These are phyloP conservation scores for Macrolepiota dolichaula DNA, from an alignment of 768 basidiomycete species.

Conservation along the genomic window DNA sequence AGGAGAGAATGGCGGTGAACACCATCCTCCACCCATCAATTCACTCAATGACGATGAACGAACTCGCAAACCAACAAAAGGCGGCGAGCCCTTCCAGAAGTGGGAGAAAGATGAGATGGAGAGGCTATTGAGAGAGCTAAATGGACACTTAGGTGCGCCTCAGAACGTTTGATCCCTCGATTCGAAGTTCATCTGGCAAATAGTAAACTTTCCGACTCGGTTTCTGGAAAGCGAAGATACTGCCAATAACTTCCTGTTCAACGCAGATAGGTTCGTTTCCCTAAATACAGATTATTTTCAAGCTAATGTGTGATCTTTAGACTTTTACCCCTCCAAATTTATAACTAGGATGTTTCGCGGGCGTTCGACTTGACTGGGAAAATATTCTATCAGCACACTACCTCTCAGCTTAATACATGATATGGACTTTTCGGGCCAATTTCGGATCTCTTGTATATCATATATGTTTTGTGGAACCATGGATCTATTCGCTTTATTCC, in stretches of 20 bases:
- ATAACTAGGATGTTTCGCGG: slow-evolving; percentile 39
- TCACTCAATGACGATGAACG: slow-evolving; percentile 24
- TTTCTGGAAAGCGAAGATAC: slow-evolving; percentile 94
- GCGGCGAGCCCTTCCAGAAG: slow-evolving; percentile 72
- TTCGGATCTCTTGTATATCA: neutral
- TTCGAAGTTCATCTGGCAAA: slow-evolving; percentile 5
- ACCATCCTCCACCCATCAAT: slow-evolving; percentile 11
- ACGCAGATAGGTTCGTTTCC: slow-evolving; percentile 68
- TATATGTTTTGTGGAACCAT: neutral
- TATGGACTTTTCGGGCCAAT: neutral
- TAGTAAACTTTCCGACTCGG: slow-evolving; percentile 80
- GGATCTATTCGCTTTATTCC: neutral
- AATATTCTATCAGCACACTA: neutral
- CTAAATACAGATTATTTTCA: no score
- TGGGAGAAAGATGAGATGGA: slow-evolving; percentile 93
- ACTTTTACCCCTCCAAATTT: slow-evolving; percentile 72
- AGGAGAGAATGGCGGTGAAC: slow-evolving; percentile 25
- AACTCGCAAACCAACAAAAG: slow-evolving; percentile 34
- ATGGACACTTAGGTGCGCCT: slow-evolving; percentile 83
- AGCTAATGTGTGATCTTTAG: slow-evolving; percentile 27
- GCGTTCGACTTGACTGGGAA: neutral
- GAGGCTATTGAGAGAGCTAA: slow-evolving; percentile 63
- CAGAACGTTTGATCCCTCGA: neutral
- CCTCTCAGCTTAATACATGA: neutral
- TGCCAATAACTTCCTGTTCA: slow-evolving; percentile 91